These are phyloP conservation scores for Zygosaccharomyces bailii DNA, from an alignment of 805 yeast genomes.

Conservation along the genomic window DNA sequence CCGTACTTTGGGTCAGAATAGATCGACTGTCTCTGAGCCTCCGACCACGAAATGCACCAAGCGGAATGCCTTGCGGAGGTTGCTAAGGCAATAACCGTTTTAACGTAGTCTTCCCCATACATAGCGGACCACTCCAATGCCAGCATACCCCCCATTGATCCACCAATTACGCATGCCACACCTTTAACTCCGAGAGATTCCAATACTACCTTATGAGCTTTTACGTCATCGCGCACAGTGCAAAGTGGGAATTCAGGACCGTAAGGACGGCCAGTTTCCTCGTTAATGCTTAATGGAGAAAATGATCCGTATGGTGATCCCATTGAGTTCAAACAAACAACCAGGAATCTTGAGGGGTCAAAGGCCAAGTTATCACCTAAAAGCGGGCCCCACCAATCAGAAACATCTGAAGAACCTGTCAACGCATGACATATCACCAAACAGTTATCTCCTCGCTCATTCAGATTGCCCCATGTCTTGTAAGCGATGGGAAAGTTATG, in stretches of 20 bases:
- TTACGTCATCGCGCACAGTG: slow-evolving; percentile 90
- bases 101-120: slow-evolving; percentile 68
- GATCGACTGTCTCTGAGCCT: slow-evolving; percentile 94
- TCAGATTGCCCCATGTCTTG: slow-evolving; percentile 91
- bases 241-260: slow-evolving; percentile 96
- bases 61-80: slow-evolving; percentile 94
- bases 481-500: slow-evolving; percentile 84
- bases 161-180: slow-evolving; percentile 86
- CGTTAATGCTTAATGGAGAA: slow-evolving; percentile 81
- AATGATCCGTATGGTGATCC: slow-evolving; percentile 97
- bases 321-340: slow-evolving; percentile 85
- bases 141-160: slow-evolving; percentile 99
- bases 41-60: slow-evolving; percentile 99
- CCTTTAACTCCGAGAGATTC: slow-evolving; percentile 77
- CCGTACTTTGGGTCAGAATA: slow-evolving; percentile 91
- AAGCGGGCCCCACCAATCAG: slow-evolving; percentile 99
- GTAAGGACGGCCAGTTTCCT: slow-evolving; percentile 68
- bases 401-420: slow-evolving; percentile 91
- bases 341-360: slow-evolving; percentile 83
- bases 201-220: slow-evolving; percentile 69
- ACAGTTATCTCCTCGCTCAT: slow-evolving; percentile 65
- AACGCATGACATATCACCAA: slow-evolving; percentile 93
- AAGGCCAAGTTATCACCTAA: slow-evolving; percentile 79
- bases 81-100: slow-evolving; percentile 75
- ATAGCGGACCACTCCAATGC: slow-evolving; percentile 73